phyloP scores from a whole-genome alignment of 305 asterid genomes.

The Withania somnifera region DNA sequence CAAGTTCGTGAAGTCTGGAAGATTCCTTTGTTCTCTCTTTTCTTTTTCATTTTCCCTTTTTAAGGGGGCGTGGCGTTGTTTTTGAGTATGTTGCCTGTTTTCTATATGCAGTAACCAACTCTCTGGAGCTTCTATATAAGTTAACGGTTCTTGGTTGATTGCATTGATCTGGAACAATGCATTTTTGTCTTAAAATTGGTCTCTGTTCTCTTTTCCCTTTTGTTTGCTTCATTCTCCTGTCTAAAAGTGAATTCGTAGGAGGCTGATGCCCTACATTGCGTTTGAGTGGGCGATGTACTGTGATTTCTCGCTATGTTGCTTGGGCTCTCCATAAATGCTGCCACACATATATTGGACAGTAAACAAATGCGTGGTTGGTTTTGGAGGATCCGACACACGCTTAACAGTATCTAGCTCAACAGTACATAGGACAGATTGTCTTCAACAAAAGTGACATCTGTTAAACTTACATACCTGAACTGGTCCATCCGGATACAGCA shows the following conservation, averaged over 20 bases:
- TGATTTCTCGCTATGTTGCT: not conserved
- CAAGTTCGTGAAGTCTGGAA: constrained; percentile 7
- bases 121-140: not conserved
- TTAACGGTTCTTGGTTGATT: not conserved
- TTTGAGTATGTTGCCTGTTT: not conserved
- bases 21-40: not conserved
- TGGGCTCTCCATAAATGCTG: not conserved
- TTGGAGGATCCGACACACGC: not conserved
- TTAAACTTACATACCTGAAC: no score
- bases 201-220: not conserved
- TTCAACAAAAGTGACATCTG: no score
- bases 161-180: not conserved
- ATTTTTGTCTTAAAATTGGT: no score
- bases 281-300: not conserved
- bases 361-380: not conserved
- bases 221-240: not conserved
- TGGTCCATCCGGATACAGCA: no score
- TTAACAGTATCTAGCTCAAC: not conserved
- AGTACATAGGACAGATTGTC: no score
- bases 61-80: not conserved
- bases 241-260: not conserved
- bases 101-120: not conserved
- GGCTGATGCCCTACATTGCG: not conserved
- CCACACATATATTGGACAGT: no score
- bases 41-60: not conserved